phyloP scores from a whole-genome alignment of 257 asterid species.

The Ophiorrhiza pumila region DNA sequence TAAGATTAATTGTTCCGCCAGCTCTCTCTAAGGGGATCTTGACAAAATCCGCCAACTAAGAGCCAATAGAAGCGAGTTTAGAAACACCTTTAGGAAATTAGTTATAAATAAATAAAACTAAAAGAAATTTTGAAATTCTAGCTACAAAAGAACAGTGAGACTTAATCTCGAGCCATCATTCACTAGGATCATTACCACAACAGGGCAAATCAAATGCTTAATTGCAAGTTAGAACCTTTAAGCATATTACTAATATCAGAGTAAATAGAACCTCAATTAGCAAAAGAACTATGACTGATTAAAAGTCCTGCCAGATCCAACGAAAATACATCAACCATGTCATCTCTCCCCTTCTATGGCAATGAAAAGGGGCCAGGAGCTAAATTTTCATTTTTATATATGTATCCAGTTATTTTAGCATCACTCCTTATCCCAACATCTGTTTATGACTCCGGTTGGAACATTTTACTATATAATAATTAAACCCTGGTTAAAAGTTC shows the following conservation, averaged over 20 bases:
- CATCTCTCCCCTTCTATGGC: too few relatives aligned
- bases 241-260: neutral
- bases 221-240: neutral
- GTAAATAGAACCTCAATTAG: neutral
- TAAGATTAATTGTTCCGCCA: slow-evolving; percentile 91
- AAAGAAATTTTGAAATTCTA: neutral
- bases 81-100: neutral
- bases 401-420: too few relatives aligned
- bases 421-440: too few relatives aligned
- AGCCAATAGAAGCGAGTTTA: slow-evolving; percentile 7
- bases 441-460: too few relatives aligned
- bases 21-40: slow-evolving; percentile 83
- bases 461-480: too few relatives aligned
- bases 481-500: neutral
- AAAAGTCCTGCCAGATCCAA: too few relatives aligned
- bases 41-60: slow-evolving; percentile 92
- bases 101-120: neutral
- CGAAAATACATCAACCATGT: too few relatives aligned
- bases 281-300: neutral
- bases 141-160: neutral
- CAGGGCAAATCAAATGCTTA: neutral
- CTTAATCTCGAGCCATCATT: neutral
- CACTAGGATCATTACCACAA: neutral
- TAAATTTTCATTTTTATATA: too few relatives aligned
- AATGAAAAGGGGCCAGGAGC: too few relatives aligned